A percentile compares a stretch with the other conserved stretches of the same genome.
These are phyloP conservation scores for Polyplosphaeria fusca DNA, from an alignment of 495 filamentous ascomycete genomes.

Conservation along the genomic window DNA sequence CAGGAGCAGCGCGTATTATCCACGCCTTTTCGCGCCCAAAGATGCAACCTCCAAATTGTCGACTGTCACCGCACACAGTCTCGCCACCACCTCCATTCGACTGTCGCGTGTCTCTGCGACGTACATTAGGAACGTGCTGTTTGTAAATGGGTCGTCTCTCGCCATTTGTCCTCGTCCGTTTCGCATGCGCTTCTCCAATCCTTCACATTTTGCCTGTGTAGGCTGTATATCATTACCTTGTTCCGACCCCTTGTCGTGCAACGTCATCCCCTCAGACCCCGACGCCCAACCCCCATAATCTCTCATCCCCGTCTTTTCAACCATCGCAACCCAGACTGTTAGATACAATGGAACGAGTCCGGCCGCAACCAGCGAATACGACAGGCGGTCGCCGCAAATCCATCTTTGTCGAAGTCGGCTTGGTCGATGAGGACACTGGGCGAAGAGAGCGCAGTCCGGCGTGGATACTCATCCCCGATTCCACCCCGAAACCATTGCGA, in stretches of 20 bases:
- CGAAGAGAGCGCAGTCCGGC: conserved; percentile 21
- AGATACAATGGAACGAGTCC: conserved; percentile 16
- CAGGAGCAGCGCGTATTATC: too few species aligned
- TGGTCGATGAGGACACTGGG: conserved; percentile 20
- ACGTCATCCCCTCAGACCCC: too few species aligned
- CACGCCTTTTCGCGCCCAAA: too few species aligned
- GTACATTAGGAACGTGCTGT: too few species aligned
- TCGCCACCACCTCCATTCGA: too few species aligned
- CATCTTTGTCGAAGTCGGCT: conserved; percentile 26
- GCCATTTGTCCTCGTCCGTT: background rate
- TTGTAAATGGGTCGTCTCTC: background rate
- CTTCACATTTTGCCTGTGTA: background rate
- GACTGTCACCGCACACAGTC: too few species aligned
- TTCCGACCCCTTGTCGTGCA: background rate
- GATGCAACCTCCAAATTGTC: too few species aligned
- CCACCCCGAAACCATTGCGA: conserved; percentile 2
- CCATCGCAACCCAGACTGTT: background rate
- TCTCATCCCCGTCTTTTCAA: background rate
- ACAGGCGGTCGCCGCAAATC: conserved; percentile 21
- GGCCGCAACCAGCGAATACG: conserved; percentile 7
- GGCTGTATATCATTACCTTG: background rate
- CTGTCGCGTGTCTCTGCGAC: too few species aligned
- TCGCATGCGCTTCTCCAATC: background rate
- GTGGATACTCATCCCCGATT: conserved; percentile 1
- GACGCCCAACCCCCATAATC: background rate